Conservation (phyloP, 208 protist species). For the Leishmania gerbilli region DNA sequence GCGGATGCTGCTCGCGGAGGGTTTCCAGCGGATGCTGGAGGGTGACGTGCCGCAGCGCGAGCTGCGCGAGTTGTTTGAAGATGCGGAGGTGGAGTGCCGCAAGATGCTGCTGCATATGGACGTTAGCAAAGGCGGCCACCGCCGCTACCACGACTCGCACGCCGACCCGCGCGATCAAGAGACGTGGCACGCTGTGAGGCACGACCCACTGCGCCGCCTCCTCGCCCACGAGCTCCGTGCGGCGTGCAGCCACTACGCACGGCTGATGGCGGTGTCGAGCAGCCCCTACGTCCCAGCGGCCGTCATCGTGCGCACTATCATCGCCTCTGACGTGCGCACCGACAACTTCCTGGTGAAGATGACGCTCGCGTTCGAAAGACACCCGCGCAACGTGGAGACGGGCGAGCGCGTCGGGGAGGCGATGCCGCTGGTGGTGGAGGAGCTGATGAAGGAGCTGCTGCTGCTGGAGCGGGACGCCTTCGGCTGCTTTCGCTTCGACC, state of each 20-base stretch:
- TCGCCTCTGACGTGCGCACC: constrained; percentile 70
- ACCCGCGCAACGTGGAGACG: constrained; percentile 48
- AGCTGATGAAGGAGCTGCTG: constrained; percentile 76
- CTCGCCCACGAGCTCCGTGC: constrained; percentile 78
- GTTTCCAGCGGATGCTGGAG: constrained; percentile 76
- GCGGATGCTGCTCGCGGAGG: constrained; percentile 86
- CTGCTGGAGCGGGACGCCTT: constrained; percentile 85
- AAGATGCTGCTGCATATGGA: constrained; percentile 54
- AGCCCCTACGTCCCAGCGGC: constrained; percentile 46
- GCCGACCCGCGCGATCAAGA: constrained; percentile 25
- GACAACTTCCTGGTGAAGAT: constrained; percentile 54
- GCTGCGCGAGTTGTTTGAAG: constrained; percentile 75
- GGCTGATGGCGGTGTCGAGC: constrained; percentile 56
- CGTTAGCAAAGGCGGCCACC: constrained; percentile 2
- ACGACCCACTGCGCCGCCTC: constrained; percentile 61
- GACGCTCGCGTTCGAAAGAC: constrained; percentile 54
- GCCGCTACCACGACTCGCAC: constrained; percentile 3
- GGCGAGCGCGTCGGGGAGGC: constrained; percentile 37
- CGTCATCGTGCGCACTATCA: constrained; percentile 60
- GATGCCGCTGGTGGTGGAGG: constrained; percentile 38
- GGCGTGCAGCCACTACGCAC: constrained; percentile 67
- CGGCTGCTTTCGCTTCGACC: constrained; percentile 79
- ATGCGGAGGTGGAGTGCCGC: constrained; percentile 62
- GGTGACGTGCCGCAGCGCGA: constrained; percentile 71
- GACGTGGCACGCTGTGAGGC: constrained; percentile 37